Conservation (phyloP, 163 green algal genomes). For the Chlamydomonas reinhardtii region DNA sequence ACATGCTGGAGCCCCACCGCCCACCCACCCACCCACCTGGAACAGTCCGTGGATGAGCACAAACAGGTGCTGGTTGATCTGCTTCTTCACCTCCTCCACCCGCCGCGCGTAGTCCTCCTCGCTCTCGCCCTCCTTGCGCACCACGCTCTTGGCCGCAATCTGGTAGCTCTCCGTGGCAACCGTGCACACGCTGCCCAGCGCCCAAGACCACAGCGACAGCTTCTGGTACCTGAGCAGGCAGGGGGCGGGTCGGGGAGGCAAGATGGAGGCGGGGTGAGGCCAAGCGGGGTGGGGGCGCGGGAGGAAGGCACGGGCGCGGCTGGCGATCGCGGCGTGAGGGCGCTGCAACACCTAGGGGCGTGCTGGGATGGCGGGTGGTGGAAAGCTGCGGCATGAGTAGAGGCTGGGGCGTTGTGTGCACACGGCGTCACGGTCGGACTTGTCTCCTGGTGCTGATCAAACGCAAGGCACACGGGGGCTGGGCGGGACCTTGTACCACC, state of each 20-base stretch:
- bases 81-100: slow-evolving; percentile 67
- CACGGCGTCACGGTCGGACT: too few species aligned
- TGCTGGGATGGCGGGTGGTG: too few species aligned
- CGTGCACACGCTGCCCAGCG: slow-evolving; percentile 78
- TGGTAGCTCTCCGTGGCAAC: slow-evolving; percentile 74
- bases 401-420: too few species aligned
- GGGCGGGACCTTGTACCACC: too few species aligned
- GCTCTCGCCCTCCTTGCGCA: slow-evolving; percentile 69
- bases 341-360: too few species aligned
- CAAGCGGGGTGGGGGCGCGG: too few species aligned
- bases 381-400: too few species aligned
- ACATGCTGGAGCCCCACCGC: neutral
- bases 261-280: neutral
- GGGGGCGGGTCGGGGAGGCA: too few species aligned
- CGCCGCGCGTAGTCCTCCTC: slow-evolving; percentile 76
- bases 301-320: too few species aligned
- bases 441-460: too few species aligned
- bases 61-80: slow-evolving; percentile 77
- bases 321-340: too few species aligned
- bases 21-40: slow-evolving; percentile 58
- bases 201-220: slow-evolving; percentile 85
- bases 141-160: slow-evolving; percentile 20
- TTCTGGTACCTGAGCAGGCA: slow-evolving; percentile 71
- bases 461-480: too few species aligned
- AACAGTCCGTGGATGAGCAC: slow-evolving; percentile 79